phyloP scores from a whole-genome alignment of 371 early-diverging fungal species.

The Rhizopus delemar region DNA sequence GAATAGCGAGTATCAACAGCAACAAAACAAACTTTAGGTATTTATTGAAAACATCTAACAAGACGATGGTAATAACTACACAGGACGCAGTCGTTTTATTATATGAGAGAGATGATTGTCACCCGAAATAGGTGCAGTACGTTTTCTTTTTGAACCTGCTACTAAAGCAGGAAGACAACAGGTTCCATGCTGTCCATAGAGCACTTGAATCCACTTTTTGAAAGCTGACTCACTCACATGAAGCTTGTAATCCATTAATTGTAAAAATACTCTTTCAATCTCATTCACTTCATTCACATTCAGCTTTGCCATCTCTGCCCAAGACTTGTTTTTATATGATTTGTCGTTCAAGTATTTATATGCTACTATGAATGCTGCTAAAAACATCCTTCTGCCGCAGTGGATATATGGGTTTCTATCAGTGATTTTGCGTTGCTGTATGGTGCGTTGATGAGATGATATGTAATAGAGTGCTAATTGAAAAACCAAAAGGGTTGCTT shows the following conservation, averaged over 20 bases:
- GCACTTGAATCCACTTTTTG: slow-evolving; percentile 63
- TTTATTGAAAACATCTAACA: too few species aligned
- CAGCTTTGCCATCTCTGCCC: slow-evolving; percentile 72
- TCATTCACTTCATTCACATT: slow-evolving; percentile 67
- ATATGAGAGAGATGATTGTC: too few species aligned
- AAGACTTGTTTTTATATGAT: slow-evolving; percentile 70
- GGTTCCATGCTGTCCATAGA: slow-evolving; percentile 39
- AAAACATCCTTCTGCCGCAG: slow-evolving; percentile 72
- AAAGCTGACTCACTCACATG: slow-evolving; percentile 61
- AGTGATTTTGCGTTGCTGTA: slow-evolving; percentile 12
- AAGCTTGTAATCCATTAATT: slow-evolving; percentile 71
- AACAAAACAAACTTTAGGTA: too few species aligned
- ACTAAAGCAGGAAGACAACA: neutral
- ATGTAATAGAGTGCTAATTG: slow-evolving; percentile 69
- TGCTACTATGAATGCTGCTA: slow-evolving; percentile 68
- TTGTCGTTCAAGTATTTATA: slow-evolving; percentile 73
- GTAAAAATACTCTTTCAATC: slow-evolving; percentile 66
- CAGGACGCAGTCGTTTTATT: too few species aligned
- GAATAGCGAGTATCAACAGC: too few species aligned
- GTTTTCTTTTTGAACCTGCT: neutral
- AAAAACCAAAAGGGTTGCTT: slow-evolving; percentile 70
- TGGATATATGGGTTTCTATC: slow-evolving; percentile 33
- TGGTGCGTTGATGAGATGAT: slow-evolving; percentile 41
- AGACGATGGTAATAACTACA: too few species aligned
- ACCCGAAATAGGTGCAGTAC: too few species aligned